Evolutionary conservation across 441 rosid genomes (phyloP), one percentile per base, ranked within the genome.

Genomic region (Omphalea diandra): DNA sequence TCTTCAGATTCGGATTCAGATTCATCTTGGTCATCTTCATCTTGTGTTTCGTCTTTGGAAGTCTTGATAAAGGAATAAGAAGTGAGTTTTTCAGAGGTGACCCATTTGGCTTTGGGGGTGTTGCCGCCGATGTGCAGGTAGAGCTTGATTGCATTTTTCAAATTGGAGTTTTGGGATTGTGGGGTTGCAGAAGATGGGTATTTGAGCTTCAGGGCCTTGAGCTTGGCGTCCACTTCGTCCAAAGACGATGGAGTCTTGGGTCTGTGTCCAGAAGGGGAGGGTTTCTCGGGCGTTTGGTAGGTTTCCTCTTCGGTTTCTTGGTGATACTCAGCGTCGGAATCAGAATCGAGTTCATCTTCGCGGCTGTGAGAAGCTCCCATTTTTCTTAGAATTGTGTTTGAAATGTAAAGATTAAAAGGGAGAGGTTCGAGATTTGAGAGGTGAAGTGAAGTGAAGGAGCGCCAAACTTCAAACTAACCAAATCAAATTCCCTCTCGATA

Each of bases 31-130:
- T 73, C 84, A 7, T 80, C 87, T 0, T 83, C 90, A 1, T 83
- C 87, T 3, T 75, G 91, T 1, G 83, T 86, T 17, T 77, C 86
- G 2, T 69, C 72, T 65, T 71, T 76, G 18, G 89, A 76, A 7
- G 85, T 83, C 71, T 87, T 91, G 20, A 81, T 49, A 73, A 94
- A 88, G 11, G 73, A 77, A 59, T 92, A 94, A 46, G 84, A 77
- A 36, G 96, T 70, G 53, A 83, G 71, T 57, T 86, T 90, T 72
- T 94, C 97, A 44, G 93, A 89, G 27, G 84, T 77, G 36, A 92
- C 81, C 99, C 99, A 94, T 79, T 90, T 94, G 68, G 99, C 97
- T 74, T 89, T 94, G 0, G 98, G 96, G 54, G 93, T 86, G 85
- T 90, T 86, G 7, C 93, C 96, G 47, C 91, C 92, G 68, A 87